Conservation (phyloP, 2,329 filamentous ascomycete genomes). For the Fusarium graminum region DNA sequence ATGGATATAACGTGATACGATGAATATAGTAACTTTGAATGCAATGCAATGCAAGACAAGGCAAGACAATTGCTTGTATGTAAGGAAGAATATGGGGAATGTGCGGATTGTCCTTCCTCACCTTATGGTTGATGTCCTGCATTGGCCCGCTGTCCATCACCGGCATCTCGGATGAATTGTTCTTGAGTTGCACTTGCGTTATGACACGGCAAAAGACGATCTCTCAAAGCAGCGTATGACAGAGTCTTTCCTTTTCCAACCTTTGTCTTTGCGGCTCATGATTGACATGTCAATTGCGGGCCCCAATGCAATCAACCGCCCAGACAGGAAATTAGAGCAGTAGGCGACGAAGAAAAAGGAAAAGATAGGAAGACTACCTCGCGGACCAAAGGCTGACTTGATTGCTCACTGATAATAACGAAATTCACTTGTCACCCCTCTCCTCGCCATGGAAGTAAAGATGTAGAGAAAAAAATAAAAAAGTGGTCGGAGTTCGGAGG, state of each 20-base stretch:
- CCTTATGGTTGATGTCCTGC: slow-evolving; percentile 30
- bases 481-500: slow-evolving; percentile 22
- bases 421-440: slow-evolving; percentile 13
- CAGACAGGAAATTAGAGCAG: slow-evolving; percentile 28
- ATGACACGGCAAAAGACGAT: slow-evolving; percentile 12
- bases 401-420: slow-evolving; percentile 14
- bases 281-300: slow-evolving; percentile 43
- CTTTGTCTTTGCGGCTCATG: slow-evolving; percentile 41
- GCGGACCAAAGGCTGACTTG: slow-evolving; percentile 1
- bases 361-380: slow-evolving; percentile 24
- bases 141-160: slow-evolving; percentile 16
- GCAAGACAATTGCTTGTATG: slow-evolving; percentile 5
- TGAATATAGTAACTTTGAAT: background rate
- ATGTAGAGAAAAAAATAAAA: slow-evolving; percentile 9
- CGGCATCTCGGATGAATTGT: slow-evolving; percentile 24
- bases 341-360: slow-evolving; percentile 4
- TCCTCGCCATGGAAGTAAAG: slow-evolving; percentile 11
- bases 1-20: background rate
- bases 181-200: slow-evolving; percentile 33
- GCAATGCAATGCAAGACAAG: background rate
- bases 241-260: slow-evolving; percentile 39
- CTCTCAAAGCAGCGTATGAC: slow-evolving; percentile 31
- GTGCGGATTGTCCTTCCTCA: slow-evolving; percentile 16
- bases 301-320: slow-evolving; percentile 40
- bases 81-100: slow-evolving; percentile 4